Base-by-base conservation (phyloP, 2,329 filamentous ascomycete genomes). In the Aspergillus clavatus region DNA sequence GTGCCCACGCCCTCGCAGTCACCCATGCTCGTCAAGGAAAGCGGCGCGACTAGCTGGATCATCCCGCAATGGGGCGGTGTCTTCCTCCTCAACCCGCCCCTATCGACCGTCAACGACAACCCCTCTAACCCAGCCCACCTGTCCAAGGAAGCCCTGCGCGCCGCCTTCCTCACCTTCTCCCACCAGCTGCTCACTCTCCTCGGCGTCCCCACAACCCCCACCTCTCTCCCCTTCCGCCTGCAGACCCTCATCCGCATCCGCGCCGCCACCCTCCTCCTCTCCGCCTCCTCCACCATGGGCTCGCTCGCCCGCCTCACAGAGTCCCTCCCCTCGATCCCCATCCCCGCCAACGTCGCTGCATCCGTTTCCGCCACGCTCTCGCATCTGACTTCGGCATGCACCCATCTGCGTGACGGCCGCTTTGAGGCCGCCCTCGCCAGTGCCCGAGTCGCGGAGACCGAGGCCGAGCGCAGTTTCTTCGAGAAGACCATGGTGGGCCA, bases 401-500 rank as follows among this genome's bases (percentile, higher is more conserved):
- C 82, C 19, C 81, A 81, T 42, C 74, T 97, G 2, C 74, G 72
- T 21, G 72, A 77, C 21, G 81, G 81, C 2, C 71, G 72, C 3
- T 84, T 82, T 56, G 78, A 83, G 22, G 67, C 69, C 5, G 90
- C 89, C 0, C 72, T 98, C 29, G 79, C 84, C 51, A 83, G 91
- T 63, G 91, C 91, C 0, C 81, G 87, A 7, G 81, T 89, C 38
- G 93, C 93, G 5, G 90, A 96, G 68, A 79, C 81, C 2, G 89
- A 94, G 62, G 91, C 89, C 0, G 93, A 98, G 66, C 83, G 86
- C 49, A 91, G 91, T 0, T 98, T 98, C 69, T 98, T 98, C 57
- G 93, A 98, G 69, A 95, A 95, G 70, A 95, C 87, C 61, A 98
- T 98, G 93, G 93, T 98, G 10, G 93, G 90, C 0, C 93, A 97